Base-by-base conservation (phyloP, 441 rosid species). In the Populus hybrid region DNA sequence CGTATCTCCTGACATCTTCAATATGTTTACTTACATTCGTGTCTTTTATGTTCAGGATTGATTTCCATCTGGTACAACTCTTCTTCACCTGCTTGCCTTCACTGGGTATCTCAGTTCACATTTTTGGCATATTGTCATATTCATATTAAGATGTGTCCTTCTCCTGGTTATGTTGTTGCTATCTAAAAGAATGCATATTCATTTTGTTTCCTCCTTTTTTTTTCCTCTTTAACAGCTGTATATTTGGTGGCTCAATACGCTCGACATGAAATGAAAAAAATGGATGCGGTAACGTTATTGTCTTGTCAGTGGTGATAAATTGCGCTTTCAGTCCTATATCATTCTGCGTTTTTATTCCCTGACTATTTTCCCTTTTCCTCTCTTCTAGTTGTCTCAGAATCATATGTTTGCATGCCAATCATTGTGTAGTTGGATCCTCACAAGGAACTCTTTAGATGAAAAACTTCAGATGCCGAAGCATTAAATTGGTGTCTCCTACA, bases 41-140 rank as follows among this genome's bases (percentile, higher is more conserved):
- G 67, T 71, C 61, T 84, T 72, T 74, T 81, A 67, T 85, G 66
- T 75, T 72, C 92, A 95, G 97, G 90, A 24, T 92, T 70, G 99
- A 93, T 79, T 93, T 94, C 84, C 99, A 95, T 87, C 89, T 92
- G 82, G 96, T 95, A 82, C 97, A 95, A 67, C 88, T 95, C 82
- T 93, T 93, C 86, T 93, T 95, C 83, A 93, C 83, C 82, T 93
- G 94, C 90, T 75, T 95, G 92, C 98, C 98, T 77, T 91, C 98
- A 69, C 70, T 95, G 79, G 98, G 98, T 95, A 93, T 81, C 68
- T 73, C 65, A 77, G 68, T 78, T 75, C 65, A 53, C 78, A 59
- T 68, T 50, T 75, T 35, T 71, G 12, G 70, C 81, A 66, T 66
- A 16, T 78, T 46, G 59, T 36, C 28, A 0, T 70, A 18, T 75